These are phyloP conservation scores for Paramecium biaurelia DNA, from an alignment of 73 alveolate species.

Conservation along the genomic window DNA sequence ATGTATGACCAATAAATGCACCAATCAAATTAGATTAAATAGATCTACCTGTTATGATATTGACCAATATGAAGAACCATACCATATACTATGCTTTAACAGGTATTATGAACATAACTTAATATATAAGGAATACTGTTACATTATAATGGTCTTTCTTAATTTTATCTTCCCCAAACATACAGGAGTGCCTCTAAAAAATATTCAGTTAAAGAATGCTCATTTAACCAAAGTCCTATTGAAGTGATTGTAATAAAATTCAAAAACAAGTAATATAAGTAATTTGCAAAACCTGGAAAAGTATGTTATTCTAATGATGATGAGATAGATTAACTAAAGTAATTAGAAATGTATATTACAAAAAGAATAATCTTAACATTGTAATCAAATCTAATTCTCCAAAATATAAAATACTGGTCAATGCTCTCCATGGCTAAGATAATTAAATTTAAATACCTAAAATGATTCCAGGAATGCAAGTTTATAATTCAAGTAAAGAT, in stretches of 20 bases:
- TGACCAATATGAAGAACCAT: not conserved
- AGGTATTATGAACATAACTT: not conserved
- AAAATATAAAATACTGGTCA: not conserved
- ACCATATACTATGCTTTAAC: not conserved
- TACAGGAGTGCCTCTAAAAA: not conserved
- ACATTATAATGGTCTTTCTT: constrained; percentile 2
- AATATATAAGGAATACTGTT: not conserved
- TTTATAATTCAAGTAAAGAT: not conserved
- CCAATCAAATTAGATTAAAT: not conserved
- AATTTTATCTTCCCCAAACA: not conserved
- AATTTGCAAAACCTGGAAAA: not conserved
- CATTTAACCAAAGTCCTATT: not conserved
- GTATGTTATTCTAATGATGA: not conserved
- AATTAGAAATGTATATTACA: not conserved
- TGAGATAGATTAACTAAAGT: not conserved
- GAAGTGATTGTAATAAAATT: not conserved
- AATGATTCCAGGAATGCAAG: not conserved
- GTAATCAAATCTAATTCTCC: not conserved
- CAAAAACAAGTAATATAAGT: not conserved
- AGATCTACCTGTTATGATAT: not conserved
- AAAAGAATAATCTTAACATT: not conserved
- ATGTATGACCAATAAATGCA: constrained; percentile 1
- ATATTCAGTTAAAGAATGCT: not conserved
- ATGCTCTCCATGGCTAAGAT: not conserved
- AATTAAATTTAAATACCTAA: not conserved